phyloP scores from a whole-genome alignment of 1,284 basidiomycete species.

The Rhodotorula mucilaginosa region DNA sequence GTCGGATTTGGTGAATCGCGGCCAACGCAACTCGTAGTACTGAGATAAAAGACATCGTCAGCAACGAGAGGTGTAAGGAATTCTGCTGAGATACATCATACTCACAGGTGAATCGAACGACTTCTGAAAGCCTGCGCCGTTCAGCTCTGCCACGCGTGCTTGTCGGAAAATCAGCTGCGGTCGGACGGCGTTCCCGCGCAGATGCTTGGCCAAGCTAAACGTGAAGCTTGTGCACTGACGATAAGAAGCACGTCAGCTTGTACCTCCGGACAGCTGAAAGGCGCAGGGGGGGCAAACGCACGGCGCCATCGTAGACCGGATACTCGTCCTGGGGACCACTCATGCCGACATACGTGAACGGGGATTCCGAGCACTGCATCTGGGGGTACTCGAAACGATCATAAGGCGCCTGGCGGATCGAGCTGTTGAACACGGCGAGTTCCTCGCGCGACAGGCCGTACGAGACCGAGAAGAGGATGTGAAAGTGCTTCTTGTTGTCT shows the following conservation, averaged over 20 bases:
- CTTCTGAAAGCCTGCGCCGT: constrained; percentile 67
- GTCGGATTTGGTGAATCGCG: constrained; percentile 52
- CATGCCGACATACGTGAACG: neutral
- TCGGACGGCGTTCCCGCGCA: constrained; percentile 47
- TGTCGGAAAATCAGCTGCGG: constrained; percentile 62
- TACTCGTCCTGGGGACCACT: neutral
- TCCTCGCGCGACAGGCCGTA: constrained; percentile 67
- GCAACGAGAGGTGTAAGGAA: neutral
- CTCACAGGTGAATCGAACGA: constrained; percentile 56
- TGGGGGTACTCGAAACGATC: constrained; percentile 20
- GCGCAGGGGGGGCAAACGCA: neutral
- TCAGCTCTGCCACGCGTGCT: constrained; percentile 69
- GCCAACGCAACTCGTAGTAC: constrained; percentile 79
- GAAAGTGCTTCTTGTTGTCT: constrained; percentile 58
- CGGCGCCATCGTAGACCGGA: constrained; percentile 26
- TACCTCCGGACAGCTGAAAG: constrained; percentile 18
- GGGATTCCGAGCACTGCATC: neutral
- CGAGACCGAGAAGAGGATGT: constrained; percentile 67
- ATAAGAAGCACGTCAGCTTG: constrained; percentile 3
- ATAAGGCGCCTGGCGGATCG: constrained; percentile 57
- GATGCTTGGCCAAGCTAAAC: constrained; percentile 24
- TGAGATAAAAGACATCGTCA: constrained; percentile 44
- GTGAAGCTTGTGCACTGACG: constrained; percentile 33
- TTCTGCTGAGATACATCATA: neutral
- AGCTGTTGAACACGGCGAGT: constrained; percentile 56